These are phyloP conservation scores for Thuidium tamariscinum DNA, from an alignment of 225 moss, liverwort and hornwort species.

Conservation along the genomic window DNA sequence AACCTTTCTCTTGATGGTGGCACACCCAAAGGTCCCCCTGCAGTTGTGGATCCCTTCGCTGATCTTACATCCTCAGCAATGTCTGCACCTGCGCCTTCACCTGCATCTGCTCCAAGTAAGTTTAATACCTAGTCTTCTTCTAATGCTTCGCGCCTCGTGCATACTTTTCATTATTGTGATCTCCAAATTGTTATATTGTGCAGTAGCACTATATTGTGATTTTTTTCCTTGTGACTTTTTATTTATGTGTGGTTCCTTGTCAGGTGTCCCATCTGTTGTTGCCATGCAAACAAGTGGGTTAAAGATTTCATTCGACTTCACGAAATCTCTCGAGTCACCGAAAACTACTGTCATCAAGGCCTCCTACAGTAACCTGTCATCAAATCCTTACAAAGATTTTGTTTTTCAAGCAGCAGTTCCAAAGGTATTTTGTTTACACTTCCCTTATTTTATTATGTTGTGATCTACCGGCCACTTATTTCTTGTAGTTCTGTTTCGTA, in stretches of 20 bases:
- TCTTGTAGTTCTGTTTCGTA: neutral
- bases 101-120: conserved; percentile 18
- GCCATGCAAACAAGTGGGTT: conserved; percentile 76
- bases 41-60: conserved; percentile 34
- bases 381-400: conserved; percentile 68
- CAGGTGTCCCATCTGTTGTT: conserved; percentile 54
- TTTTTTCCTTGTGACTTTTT: neutral
- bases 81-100: neutral
- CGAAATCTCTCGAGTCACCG: conserved; percentile 45
- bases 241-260: neutral
- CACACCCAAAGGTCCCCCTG: conserved; percentile 3
- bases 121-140: neutral
- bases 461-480: neutral
- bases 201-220: neutral
- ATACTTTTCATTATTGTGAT: neutral
- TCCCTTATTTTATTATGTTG: neutral
- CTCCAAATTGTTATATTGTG: neutral
- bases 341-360: conserved; percentile 70
- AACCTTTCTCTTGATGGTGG: conserved; percentile 34
- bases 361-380: conserved; percentile 66
- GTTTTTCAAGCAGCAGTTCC: conserved; percentile 96
- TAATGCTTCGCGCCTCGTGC: neutral
- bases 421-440: conserved; percentile 30
- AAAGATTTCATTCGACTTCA: conserved; percentile 79
- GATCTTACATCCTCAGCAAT: conserved; percentile 22